Conservation (phyloP, 2,329 filamentous ascomycete genomes). For the Penicillium sp. region DNA sequence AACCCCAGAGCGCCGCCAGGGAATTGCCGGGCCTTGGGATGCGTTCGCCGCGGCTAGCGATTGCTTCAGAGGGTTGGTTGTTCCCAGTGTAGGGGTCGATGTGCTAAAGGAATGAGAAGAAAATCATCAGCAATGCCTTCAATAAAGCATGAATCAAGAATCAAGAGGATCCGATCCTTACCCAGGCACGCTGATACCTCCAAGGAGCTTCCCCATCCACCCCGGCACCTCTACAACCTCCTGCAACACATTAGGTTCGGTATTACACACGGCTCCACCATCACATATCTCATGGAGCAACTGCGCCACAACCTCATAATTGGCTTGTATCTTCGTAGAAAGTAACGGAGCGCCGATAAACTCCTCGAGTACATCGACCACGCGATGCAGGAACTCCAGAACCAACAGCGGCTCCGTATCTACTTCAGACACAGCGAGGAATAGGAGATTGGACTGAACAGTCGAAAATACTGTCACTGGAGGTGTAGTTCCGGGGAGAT, state of each 20-base stretch:
- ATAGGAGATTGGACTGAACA: constrained; percentile 81
- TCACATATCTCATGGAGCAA: constrained; percentile 96
- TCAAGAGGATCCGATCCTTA: constrained; percentile 39
- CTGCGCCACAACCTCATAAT: constrained; percentile 93
- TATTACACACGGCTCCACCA: constrained; percentile 83
- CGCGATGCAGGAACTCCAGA: constrained; percentile 90
- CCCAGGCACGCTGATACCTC: constrained; percentile 82
- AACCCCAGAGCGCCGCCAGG: constrained; percentile 90
- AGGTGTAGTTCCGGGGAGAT: constrained; percentile 78
- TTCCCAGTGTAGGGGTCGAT: constrained; percentile 47
- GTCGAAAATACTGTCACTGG: constrained; percentile 88
- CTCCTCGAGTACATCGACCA: constrained; percentile 90
- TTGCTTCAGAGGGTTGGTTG: constrained; percentile 46
- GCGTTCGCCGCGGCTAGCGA: constrained; percentile 42
- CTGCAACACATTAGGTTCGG: constrained; percentile 87
- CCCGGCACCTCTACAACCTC: constrained; percentile 92
- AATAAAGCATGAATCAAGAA: too few species aligned
- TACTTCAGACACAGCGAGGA: constrained; percentile 79
- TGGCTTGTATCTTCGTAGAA: constrained; percentile 81
- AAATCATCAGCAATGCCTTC: neutral
- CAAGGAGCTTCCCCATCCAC: constrained; percentile 84
- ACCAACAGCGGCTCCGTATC: constrained; percentile 89
- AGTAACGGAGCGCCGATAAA: constrained; percentile 88
- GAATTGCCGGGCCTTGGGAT: constrained; percentile 61
- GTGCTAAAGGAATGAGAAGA: constrained; percentile 23